These are phyloP conservation scores for Tolypocladium ophioglossoides DNA, from an alignment of 2,329 filamentous ascomycete species.

Conservation along the genomic window DNA sequence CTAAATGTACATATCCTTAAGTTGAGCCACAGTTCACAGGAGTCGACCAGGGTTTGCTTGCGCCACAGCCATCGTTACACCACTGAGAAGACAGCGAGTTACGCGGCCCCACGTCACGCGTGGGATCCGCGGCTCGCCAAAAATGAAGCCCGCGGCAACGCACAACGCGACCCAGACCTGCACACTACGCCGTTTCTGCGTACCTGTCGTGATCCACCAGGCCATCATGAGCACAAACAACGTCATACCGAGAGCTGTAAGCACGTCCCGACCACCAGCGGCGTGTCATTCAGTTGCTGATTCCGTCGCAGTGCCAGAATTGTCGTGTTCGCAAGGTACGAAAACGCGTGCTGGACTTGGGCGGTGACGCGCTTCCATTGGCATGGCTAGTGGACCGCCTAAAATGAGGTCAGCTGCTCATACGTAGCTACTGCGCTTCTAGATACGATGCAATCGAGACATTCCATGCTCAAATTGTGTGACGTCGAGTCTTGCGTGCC, in stretches of 20 bases:
- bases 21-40: too few relatives aligned
- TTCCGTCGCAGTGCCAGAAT: not conserved
- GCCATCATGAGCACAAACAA: not conserved
- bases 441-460: constrained; percentile 11
- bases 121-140: not conserved
- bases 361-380: too few relatives aligned
- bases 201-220: not conserved
- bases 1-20: too few relatives aligned
- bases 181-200: not conserved
- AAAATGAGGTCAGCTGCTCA: not conserved
- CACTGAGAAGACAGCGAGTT: not conserved
- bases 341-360: not conserved
- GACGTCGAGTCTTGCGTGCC: constrained; percentile 9
- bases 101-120: not conserved
- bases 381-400: not conserved
- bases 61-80: too few relatives aligned
- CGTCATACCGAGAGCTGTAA: not conserved
- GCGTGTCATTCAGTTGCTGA: not conserved
- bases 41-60: not conserved
- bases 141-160: not conserved
- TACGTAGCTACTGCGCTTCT: not conserved
- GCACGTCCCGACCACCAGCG: not conserved
- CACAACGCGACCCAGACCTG: not conserved
- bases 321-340: constrained; percentile 1
- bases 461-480: constrained; percentile 11